Conservation (phyloP, 192 early-diverging fungal genomes). For the Backusella tuberculispora region DNA sequence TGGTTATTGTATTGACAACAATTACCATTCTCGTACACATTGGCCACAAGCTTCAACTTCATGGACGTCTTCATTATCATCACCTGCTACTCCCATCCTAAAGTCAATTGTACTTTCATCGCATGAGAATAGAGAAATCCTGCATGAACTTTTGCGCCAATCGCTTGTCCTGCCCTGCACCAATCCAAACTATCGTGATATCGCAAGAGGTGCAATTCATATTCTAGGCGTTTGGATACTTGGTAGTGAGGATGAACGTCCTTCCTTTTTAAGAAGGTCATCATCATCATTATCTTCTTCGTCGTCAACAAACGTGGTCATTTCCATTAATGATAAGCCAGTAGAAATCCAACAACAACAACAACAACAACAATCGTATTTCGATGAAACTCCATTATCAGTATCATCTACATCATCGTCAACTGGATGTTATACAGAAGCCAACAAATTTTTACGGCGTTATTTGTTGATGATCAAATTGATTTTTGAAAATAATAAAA, state of each 20-base stretch:
- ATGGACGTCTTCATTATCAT: conserved; percentile 46
- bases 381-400: neutral
- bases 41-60: conserved; percentile 23
- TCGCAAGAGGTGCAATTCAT: conserved; percentile 64
- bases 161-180: conserved; percentile 60
- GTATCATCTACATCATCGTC: conserved; percentile 9
- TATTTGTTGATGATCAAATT: conserved; percentile 70
- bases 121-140: conserved; percentile 68
- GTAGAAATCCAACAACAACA: neutral
- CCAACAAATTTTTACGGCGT: conserved; percentile 70
- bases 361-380: neutral
- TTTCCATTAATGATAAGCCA: conserved; percentile 10
- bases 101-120: conserved; percentile 62
- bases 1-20: conserved; percentile 64
- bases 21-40: conserved; percentile 39
- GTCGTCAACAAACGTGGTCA: conserved; percentile 11
- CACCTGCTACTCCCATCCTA: conserved; percentile 63
- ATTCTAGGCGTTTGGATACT: conserved; percentile 71
- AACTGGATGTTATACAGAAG: conserved; percentile 43
- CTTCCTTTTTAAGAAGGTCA: conserved; percentile 59
- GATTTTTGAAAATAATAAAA: conserved; percentile 61
- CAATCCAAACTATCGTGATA: conserved; percentile 63
- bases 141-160: conserved; percentile 80
- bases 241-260: conserved; percentile 70
- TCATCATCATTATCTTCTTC: conserved; percentile 13